A percentile compares a stretch with the other conserved stretches of the same genome.
These are phyloP conservation scores for Fomes fomentarius DNA, from an alignment of 1,284 basidiomycete genomes.

Conservation along the genomic window DNA sequence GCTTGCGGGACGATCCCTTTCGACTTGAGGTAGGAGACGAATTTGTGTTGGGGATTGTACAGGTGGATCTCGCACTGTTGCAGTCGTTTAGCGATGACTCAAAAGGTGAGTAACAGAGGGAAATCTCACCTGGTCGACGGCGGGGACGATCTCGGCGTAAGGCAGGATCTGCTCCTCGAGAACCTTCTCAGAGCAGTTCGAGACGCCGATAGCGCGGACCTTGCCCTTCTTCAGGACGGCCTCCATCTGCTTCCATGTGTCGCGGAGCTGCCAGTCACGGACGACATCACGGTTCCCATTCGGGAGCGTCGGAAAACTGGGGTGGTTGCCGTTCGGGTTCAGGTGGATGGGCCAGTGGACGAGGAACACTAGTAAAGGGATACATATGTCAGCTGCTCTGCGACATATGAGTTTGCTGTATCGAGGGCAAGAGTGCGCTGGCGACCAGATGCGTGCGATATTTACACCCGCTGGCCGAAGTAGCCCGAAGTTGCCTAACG, in stretches of 20 bases:
- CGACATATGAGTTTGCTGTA: not conserved
- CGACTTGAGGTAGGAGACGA: conserved; percentile 66
- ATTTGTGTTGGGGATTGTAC: conserved; percentile 77
- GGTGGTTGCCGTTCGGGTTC: conserved; percentile 76
- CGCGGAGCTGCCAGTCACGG: conserved; percentile 62
- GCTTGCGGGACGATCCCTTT: conserved; percentile 79
- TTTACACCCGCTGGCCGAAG: too few species aligned
- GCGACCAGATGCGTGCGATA: too few species aligned
- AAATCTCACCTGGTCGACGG: conserved; percentile 49
- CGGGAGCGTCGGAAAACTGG: conserved; percentile 65
- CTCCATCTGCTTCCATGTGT: conserved; percentile 89
- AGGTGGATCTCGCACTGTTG: conserved; percentile 61
- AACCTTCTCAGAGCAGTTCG: conserved; percentile 57
- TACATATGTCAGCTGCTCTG: not conserved
- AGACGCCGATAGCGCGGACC: conserved; percentile 59
- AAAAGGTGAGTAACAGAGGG: too few species aligned
- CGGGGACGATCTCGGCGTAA: conserved; percentile 54
- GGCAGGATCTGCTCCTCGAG: conserved; percentile 44
- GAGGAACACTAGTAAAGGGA: conserved; percentile 58
- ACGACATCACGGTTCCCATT: conserved; percentile 74
- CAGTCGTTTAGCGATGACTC: not conserved
- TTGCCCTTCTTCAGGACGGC: conserved; percentile 66
- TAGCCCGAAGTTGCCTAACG: too few species aligned
- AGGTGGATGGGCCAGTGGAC: conserved; percentile 85
- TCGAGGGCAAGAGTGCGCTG: too few species aligned